phyloP scores from a whole-genome alignment of 306 rosid genomes.

The Neltuma alba region DNA sequence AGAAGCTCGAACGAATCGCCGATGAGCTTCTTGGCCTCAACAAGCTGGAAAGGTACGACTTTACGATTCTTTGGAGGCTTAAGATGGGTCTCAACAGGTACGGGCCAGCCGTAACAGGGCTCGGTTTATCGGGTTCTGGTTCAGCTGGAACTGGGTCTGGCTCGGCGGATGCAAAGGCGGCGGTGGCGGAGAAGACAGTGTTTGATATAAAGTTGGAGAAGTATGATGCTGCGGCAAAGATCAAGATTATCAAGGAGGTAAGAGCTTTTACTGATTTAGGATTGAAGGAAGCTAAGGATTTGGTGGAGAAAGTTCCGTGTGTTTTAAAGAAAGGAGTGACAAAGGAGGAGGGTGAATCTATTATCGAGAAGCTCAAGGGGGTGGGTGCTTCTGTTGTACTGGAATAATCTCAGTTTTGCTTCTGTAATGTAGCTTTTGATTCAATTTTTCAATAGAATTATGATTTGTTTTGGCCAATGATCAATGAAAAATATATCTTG shows the following conservation, averaged over 20 bases:
- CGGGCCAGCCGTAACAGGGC: constrained; percentile 32
- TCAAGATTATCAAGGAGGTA: constrained; percentile 59
- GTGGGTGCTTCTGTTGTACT: constrained; percentile 54
- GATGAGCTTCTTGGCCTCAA: constrained; percentile 42
- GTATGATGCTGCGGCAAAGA: constrained; percentile 52
- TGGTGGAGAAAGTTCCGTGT: constrained; percentile 57
- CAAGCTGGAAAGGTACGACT: constrained; percentile 52
- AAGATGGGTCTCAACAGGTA: constrained; percentile 51
- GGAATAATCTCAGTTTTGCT: constrained; percentile 33
- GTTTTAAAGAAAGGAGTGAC: constrained; percentile 54
- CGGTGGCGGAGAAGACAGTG: constrained; percentile 38
- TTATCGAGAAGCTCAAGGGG: constrained; percentile 47
- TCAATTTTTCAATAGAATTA: constrained; percentile 22
- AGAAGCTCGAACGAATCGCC: constrained; percentile 43
- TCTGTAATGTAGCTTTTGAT: not conserved
- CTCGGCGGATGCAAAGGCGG: not conserved
- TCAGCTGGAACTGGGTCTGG: constrained; percentile 1
- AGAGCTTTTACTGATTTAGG: constrained; percentile 55
- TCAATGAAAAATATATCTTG: constrained; percentile 14
- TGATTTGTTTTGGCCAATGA: constrained; percentile 8
- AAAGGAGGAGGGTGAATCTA: constrained; percentile 48
- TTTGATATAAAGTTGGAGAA: constrained; percentile 56
- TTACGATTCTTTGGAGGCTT: constrained; percentile 51
- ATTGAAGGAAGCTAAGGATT: constrained; percentile 57
- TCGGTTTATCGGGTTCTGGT: not conserved